phyloP scores from a whole-genome alignment of 331 rosid species.

The Quercus tomentella region DNA sequence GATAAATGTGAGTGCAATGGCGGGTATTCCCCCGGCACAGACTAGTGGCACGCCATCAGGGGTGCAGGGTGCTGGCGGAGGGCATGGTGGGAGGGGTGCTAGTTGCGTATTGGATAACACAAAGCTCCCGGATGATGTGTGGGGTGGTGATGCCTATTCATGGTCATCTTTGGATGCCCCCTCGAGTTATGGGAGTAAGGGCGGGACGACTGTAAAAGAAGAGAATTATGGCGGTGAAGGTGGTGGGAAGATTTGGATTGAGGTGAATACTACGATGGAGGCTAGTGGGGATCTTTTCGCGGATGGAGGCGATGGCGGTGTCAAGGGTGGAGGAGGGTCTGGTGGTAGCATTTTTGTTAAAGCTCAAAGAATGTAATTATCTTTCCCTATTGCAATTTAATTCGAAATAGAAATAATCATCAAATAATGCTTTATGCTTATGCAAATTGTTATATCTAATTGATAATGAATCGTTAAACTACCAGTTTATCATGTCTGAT shows the following conservation, averaged over 20 bases:
- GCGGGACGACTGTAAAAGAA: conserved; percentile 80
- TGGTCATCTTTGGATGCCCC: conserved; percentile 76
- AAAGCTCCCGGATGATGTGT: conserved; percentile 59
- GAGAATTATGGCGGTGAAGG: conserved; percentile 86
- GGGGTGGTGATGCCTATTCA: conserved; percentile 64
- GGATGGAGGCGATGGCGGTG: conserved; percentile 79
- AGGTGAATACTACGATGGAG: conserved; percentile 31
- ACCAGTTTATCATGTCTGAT: neutral
- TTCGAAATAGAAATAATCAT: conserved; percentile 1
- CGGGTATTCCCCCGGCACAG: conserved; percentile 76
- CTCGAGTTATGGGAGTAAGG: conserved; percentile 76
- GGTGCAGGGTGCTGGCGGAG: conserved; percentile 86
- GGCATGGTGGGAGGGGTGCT: conserved; percentile 98
- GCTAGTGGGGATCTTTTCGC: conserved; percentile 66
- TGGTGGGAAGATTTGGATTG: conserved; percentile 72
- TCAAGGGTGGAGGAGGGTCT: conserved; percentile 96
- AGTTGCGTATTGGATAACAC: conserved; percentile 80
- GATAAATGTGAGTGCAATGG: conserved; percentile 57
- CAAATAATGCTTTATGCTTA: conserved; percentile 6
- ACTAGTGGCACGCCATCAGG: conserved; percentile 85
- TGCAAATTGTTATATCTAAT: conserved; percentile 10
- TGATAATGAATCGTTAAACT: neutral
- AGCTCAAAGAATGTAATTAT: conserved; percentile 71
- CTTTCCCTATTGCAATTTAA: neutral
- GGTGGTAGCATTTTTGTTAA: conserved; percentile 86